These are phyloP conservation scores for Viola odorata DNA, from an alignment of 345 rosid species.

Conservation along the genomic window DNA sequence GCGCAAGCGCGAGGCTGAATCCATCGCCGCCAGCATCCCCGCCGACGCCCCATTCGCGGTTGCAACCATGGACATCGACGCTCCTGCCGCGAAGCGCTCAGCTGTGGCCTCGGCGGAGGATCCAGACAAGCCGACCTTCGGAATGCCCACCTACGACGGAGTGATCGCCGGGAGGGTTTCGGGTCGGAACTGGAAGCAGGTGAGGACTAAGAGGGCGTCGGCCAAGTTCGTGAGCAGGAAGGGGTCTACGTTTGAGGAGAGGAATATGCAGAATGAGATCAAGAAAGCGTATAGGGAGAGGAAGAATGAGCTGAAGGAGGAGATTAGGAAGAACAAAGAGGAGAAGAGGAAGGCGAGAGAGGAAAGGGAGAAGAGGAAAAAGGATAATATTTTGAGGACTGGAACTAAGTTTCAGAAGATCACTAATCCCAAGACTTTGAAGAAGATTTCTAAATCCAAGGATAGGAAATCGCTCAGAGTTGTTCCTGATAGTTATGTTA, in stretches of 20 bases:
- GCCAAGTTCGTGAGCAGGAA: conserved; percentile 55
- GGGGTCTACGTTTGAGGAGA: conserved; percentile 53
- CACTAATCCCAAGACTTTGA: conserved; percentile 72
- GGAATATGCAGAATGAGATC: conserved; percentile 58
- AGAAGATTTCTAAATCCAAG: conserved; percentile 73
- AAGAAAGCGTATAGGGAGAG: conserved; percentile 80
- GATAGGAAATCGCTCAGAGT: conserved; percentile 71
- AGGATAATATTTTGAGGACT: conserved; percentile 67
- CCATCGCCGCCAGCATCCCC: not conserved
- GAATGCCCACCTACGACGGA: conserved; percentile 75
- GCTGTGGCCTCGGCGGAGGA: conserved; percentile 64
- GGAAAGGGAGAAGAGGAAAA: conserved; percentile 87
- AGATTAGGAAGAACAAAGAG: conserved; percentile 64
- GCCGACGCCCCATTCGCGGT: conserved; percentile 14
- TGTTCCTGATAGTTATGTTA: conserved; percentile 56
- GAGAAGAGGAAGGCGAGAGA: conserved; percentile 80
- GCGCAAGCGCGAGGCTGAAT: conserved; percentile 53
- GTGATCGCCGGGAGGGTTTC: conserved; percentile 90
- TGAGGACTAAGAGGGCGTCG: conserved; percentile 60
- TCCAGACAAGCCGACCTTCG: conserved; percentile 63
- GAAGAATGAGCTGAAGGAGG: conserved; percentile 70
- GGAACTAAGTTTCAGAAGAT: conserved; percentile 83
- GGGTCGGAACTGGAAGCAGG: conserved; percentile 80
- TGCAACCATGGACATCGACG: conserved; percentile 62
- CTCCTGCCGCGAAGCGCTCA: conserved; percentile 64